Evolutionary conservation across 2,329 filamentous ascomycete genomes (phyloP), one percentile per base, ranked within the genome.

Genomic region (Arthrocladium fulminans): DNA sequence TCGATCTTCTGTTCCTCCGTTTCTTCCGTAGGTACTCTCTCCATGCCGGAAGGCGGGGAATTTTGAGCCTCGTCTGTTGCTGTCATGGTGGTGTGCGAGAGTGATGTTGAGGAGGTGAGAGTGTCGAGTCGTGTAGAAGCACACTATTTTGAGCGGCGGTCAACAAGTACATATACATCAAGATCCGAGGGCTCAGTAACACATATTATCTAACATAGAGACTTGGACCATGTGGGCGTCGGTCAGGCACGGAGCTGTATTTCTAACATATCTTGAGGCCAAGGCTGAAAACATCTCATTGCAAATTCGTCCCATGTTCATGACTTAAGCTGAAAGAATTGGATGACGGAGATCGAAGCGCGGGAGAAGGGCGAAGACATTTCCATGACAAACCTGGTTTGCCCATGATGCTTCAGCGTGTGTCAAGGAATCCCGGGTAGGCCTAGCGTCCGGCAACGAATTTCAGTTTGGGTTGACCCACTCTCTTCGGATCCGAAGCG

Each of bases 1-100:
- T 85, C 78, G 40, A 85, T 66, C 43, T 62, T 60, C 3, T 51
- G 51, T 20, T 50, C 46, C 39, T 51, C 50, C 9, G 57, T 50
- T 30, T 60, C 58, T 37, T 60, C 57, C 10, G 50, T 48, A 37
- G 49, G 48, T 22, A 29, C 34, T 12, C 9, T 48, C 7, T 37
- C 47, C 17, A 13, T 2, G 24, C 19, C 37, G 13, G 17, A 17
- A 2, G 27, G 24, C 27, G 24, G 17, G n/a, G 3, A 27, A 15
- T 30, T 15, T 19, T 4, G 17, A 9, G 17, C 7, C 24, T 32
- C 10, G 24, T 19, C 27, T 15, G 30, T 13, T 30, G n/a, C n/a
- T 25, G 41, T 27, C 41, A 44, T 44, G 15, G 15, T 32, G 27
- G 13, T 35, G n/a, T 35, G 32, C 17, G n/a, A 15, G n/a, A 8